A percentile compares a stretch with the other conserved stretches of the same genome.
phyloP scores from a whole-genome alignment of 768 basidiomycete species.

The Lactarius hatsudake region DNA sequence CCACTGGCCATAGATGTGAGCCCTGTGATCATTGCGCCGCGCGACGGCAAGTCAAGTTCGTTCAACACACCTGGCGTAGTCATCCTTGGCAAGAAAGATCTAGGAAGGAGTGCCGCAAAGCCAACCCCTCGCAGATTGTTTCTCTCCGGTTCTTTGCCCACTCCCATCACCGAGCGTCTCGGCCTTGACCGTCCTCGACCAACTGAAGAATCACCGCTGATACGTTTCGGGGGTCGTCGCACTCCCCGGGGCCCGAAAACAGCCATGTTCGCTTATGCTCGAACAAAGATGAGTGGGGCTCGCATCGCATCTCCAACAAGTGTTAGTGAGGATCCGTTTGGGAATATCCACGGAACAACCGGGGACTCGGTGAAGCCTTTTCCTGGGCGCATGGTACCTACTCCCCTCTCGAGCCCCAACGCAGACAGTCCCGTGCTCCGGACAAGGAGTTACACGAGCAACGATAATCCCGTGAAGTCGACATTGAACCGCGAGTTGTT shows the following conservation, averaged over 20 bases:
- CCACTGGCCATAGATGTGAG: slow-evolving; percentile 36
- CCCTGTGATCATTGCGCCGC: slow-evolving; percentile 34
- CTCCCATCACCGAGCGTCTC: slow-evolving; percentile 35
- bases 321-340: slow-evolving; percentile 25
- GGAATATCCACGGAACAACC: slow-evolving; percentile 18
- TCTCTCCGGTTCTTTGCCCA: slow-evolving; percentile 35
- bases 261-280: slow-evolving; percentile 28
- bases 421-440: slow-evolving; percentile 28
- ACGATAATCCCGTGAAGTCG: slow-evolving; percentile 21
- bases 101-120: slow-evolving; percentile 19
- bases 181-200: slow-evolving; percentile 32
- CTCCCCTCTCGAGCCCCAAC: slow-evolving; percentile 25
- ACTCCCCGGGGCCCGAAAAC: slow-evolving; percentile 12
- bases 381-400: slow-evolving; percentile 11
- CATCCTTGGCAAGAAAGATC: slow-evolving; percentile 26
- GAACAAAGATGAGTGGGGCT: slow-evolving; percentile 17
- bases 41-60: slow-evolving; percentile 39
- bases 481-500: slow-evolving; percentile 18
- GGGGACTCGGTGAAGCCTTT: slow-evolving; percentile 13
- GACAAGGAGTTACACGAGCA: slow-evolving; percentile 21
- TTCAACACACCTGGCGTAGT: slow-evolving; percentile 36
- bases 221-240: slow-evolving; percentile 13
- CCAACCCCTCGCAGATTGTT: slow-evolving; percentile 43
- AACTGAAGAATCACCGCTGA: slow-evolving; percentile 49
- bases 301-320: slow-evolving; percentile 8